phyloP scores from a whole-genome alignment of 2,329 filamentous ascomycete species.

The Sporothrix curviconia region DNA sequence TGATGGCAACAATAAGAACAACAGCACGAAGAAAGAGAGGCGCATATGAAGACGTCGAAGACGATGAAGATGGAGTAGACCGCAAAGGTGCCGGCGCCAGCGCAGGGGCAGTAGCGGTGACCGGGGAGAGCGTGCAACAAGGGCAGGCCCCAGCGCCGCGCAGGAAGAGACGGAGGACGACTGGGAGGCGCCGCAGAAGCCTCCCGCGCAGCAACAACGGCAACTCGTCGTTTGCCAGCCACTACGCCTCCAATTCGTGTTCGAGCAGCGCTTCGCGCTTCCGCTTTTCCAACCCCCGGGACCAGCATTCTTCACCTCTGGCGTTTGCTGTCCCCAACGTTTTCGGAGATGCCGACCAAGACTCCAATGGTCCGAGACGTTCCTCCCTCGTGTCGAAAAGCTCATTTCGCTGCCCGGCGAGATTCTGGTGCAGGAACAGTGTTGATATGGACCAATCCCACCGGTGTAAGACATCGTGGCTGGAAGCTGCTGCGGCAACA shows the following conservation, averaged over 20 bases:
- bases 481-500: constrained; percentile 59
- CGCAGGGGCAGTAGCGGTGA: neutral
- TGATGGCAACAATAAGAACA: constrained; percentile 17
- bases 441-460: constrained; percentile 69
- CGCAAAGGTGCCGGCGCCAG: neutral
- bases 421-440: constrained; percentile 48
- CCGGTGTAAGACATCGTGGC: constrained; percentile 83
- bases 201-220: neutral
- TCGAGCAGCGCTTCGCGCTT: constrained; percentile 4
- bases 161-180: neutral
- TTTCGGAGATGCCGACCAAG: constrained; percentile 29
- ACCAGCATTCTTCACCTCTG: no score
- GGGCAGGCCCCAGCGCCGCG: neutral
- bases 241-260: neutral
- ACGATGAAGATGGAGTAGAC: neutral
- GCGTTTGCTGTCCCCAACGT: constrained; percentile 9
- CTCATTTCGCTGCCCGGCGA: constrained; percentile 44
- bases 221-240: neutral
- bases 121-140: neutral
- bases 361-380: constrained; percentile 58
- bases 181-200: neutral
- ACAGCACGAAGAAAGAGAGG: neutral
- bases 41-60: constrained; percentile 1
- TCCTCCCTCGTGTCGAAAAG: constrained; percentile 65
- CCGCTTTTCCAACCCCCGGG: neutral